phyloP scores from a whole-genome alignment of 208 protist genomes.

The Leishmania gerbilli region DNA sequence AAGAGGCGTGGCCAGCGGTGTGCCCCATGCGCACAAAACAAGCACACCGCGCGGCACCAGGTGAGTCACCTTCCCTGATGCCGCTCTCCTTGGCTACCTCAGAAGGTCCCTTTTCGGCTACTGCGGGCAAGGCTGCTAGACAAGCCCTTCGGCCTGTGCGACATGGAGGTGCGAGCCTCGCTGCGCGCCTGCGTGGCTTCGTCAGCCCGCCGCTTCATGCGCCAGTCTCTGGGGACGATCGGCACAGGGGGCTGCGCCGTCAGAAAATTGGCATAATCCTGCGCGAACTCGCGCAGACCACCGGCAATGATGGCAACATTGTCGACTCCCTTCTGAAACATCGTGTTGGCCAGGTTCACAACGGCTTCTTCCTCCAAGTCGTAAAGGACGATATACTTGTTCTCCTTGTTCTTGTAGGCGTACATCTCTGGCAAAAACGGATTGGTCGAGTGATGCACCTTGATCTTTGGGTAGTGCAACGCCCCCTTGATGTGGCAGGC shows the following conservation, averaged over 20 bases:
- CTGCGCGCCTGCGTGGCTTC: slow-evolving; percentile 68
- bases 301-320: slow-evolving; percentile 85
- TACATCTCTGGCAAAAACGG: slow-evolving; percentile 87
- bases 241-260: slow-evolving; percentile 60
- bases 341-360: slow-evolving; percentile 50
- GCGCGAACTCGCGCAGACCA: slow-evolving; percentile 83
- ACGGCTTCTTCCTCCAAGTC: slow-evolving; percentile 82
- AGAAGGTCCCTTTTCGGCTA: slow-evolving; percentile 32
- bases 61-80: not conserved
- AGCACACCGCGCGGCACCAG: not conserved
- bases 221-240: slow-evolving; percentile 71
- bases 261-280: slow-evolving; percentile 67
- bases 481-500: slow-evolving; percentile 81
- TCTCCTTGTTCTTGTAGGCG: slow-evolving; percentile 87
- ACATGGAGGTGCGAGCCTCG: slow-evolving; percentile 64
- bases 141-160: slow-evolving; percentile 85
- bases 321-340: slow-evolving; percentile 90
- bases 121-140: slow-evolving; percentile 72
- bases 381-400: slow-evolving; percentile 87
- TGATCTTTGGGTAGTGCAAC: slow-evolving; percentile 81
- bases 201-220: slow-evolving; percentile 69
- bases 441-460: slow-evolving; percentile 74
- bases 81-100: not conserved
- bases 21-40: not conserved
- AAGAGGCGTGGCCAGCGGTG: not conserved